These are phyloP conservation scores for Herpetospermum pedunculosum DNA, from an alignment of 306 rosid genomes.

Conservation along the genomic window DNA sequence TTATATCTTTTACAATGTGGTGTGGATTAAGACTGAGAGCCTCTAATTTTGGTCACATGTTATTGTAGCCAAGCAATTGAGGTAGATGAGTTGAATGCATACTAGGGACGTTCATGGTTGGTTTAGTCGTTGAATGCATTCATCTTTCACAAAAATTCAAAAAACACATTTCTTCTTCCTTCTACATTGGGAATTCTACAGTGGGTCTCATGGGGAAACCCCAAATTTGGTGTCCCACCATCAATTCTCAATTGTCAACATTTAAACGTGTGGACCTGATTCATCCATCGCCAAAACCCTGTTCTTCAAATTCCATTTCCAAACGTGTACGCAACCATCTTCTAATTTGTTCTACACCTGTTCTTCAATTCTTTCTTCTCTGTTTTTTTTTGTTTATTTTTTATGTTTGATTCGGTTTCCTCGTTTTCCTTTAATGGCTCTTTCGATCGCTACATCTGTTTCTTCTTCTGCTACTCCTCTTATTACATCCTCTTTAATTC, in stretches of 20 bases:
- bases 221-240: too few species aligned
- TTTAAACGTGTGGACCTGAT: slow-evolving; percentile 1
- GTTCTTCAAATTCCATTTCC: background rate
- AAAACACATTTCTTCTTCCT: background rate
- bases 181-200: background rate
- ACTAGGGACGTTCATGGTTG: background rate
- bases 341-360: background rate
- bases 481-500: slow-evolving; percentile 18
- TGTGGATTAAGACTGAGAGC: too few species aligned
- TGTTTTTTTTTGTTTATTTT: background rate
- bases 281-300: background rate
- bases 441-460: slow-evolving; percentile 30
- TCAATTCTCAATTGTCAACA: background rate
- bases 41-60: too few species aligned
- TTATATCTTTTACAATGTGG: too few species aligned
- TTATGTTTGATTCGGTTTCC: too few species aligned
- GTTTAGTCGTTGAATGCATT: background rate
- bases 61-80: too few species aligned
- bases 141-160: background rate
- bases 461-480: slow-evolving; percentile 40
- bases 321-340: slow-evolving; percentile 10
- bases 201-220: too few species aligned
- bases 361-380: background rate
- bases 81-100: too few species aligned
- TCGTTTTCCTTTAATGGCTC: slow-evolving; percentile 39